Evolutionary conservation across 2,329 filamentous ascomycete species (phyloP).

Genomic region (Akanthomyces dipterigenus): DNA sequence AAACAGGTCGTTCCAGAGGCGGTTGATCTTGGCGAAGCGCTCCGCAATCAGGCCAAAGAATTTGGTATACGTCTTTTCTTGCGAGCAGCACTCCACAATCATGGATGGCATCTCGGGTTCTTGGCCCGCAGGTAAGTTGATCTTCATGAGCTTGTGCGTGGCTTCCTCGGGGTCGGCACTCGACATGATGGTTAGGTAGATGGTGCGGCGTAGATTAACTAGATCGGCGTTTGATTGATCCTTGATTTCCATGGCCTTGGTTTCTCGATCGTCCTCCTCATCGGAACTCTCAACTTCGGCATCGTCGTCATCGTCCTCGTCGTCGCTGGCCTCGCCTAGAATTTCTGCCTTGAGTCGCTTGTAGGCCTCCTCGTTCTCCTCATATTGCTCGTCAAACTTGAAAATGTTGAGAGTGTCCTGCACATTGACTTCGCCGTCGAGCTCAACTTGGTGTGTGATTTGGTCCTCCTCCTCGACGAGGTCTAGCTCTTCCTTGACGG

Average conservation of each 20-base stretch:
- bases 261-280: constrained; percentile 66
- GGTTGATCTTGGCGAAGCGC: constrained; percentile 91
- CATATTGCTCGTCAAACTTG: constrained; percentile 85
- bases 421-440: constrained; percentile 78
- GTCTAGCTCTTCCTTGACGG: constrained; percentile 87
- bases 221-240: constrained; percentile 95
- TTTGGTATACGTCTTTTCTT: constrained; percentile 95
- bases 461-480: constrained; percentile 97
- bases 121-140: constrained; percentile 78
- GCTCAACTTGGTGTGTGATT: constrained; percentile 78
- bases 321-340: constrained; percentile 83
- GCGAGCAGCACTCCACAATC: constrained; percentile 94
- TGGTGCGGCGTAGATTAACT: constrained; percentile 85
- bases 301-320: constrained; percentile 64
- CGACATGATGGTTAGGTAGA: constrained; percentile 97
- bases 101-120: constrained; percentile 91
- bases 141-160: constrained; percentile 93
- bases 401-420: constrained; percentile 92
- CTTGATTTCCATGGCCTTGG: constrained; percentile 88
- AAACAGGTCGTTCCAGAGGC: constrained; percentile 89
- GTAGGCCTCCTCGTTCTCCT: constrained; percentile 86
- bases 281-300: constrained; percentile 63
- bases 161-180: constrained; percentile 95
- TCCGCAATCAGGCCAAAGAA: constrained; percentile 95
- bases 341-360: constrained; percentile 89